Base-by-base conservation (phyloP, 345 rosid species). In the Eucalyptus microcorys region DNA sequence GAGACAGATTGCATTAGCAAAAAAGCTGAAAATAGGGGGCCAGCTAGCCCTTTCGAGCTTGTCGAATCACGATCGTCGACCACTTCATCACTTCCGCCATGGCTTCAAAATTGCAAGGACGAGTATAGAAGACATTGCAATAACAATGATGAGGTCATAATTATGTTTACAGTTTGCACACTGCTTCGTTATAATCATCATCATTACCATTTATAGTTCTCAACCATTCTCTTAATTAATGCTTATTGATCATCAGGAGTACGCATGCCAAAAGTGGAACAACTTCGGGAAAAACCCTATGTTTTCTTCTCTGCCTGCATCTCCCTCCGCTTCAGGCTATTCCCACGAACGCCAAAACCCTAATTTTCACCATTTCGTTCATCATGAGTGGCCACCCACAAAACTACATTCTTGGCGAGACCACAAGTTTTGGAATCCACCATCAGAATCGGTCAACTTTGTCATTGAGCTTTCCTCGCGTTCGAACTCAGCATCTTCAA, bases 91-190 rank as follows among this genome's bases (percentile, higher is more conserved):
- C 95, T 97, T 87, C 99, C 99, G 7, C 91, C 95, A n/a, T 97
- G 99, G 99, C 97, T 96, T 86, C 96, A 93, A 89, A 91, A 92
- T 86, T 94, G 91, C 94, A 95, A 94, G 92, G 94, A 96, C 88
- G 94, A 94, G 90, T 6, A 93, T 88, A 37, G 86, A 27, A 90
- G 71, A 49, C 89, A 83, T 64, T 48, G 88, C 88, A 24, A 15
- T 45, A 91, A 86, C 88, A 90, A 47, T 90, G 87, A 94, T 90
- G 90, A 93, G 94, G 95, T 95, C 68, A 90, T 87, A 16, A 89
- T 66, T 19, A 79, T n/a, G 34, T 37, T 57, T 86, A 40, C 87
- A 50, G 87, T 21, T 86, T n/a, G 22, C 61, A 7, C 49, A 34
- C n/a, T 87, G 10, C 64, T 87, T 87, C 83, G 24, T 76, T 76